phyloP scores from a whole-genome alignment of 2,329 filamentous ascomycete species.

The Pseudocercospora vitis region DNA sequence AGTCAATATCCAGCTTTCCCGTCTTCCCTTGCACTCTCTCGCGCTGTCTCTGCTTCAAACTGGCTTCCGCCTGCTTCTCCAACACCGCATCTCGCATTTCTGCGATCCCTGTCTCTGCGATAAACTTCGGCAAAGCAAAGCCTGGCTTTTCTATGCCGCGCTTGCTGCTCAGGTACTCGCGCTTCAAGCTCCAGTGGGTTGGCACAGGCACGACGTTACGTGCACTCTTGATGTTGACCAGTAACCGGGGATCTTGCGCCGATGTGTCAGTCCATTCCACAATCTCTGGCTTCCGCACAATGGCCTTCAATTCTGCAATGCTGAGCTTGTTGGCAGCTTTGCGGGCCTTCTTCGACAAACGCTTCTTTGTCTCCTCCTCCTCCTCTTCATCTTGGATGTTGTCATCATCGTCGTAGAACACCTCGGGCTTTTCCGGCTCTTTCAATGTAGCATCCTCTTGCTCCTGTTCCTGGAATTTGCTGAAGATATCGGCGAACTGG shows the following conservation, averaged over 20 bases:
- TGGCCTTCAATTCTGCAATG: conserved; percentile 89
- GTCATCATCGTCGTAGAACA: conserved; percentile 81
- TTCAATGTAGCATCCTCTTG: conserved; percentile 54
- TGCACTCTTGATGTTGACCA: conserved; percentile 93
- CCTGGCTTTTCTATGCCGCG: conserved; percentile 93
- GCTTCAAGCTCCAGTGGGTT: conserved; percentile 90
- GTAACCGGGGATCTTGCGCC: conserved; percentile 79
- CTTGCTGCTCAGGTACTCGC: conserved; percentile 96
- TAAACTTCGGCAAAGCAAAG: conserved; percentile 92
- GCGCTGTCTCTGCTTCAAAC: conserved; percentile 90
- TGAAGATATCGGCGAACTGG: conserved; percentile 79
- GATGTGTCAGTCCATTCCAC: conserved; percentile 98
- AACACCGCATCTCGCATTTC: conserved; percentile 97
- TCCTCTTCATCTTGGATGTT: conserved; percentile 85
- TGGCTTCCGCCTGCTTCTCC: conserved; percentile 91
- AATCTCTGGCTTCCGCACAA: conserved; percentile 86
- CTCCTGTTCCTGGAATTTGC: conserved; percentile 69
- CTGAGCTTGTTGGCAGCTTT: conserved; percentile 91
- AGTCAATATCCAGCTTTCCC: conserved; percentile 96
- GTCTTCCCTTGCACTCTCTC: conserved; percentile 94
- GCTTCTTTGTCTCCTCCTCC: conserved; percentile 60
- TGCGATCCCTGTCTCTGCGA: conserved; percentile 92
- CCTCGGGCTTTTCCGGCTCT: conserved; percentile 75
- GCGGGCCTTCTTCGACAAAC: conserved; percentile 89
- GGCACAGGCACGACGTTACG: conserved; percentile 95